Percentiles rank a stretch among this genome's conserved stretches.
phyloP scores from a whole-genome alignment of 1,284 basidiomycete species.

The Boletus calvinii region DNA sequence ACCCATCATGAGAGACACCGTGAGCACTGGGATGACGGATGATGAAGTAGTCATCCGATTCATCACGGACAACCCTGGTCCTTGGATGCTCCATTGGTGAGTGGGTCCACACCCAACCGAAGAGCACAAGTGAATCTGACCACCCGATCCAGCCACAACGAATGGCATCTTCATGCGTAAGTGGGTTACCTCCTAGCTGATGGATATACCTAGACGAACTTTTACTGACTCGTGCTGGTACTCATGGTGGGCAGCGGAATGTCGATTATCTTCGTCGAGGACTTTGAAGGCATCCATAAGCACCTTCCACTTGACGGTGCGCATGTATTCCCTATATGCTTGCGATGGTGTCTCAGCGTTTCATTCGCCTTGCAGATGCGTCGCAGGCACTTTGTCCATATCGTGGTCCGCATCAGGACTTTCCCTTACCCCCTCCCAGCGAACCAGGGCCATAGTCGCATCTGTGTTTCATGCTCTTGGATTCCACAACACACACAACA shows the following conservation, averaged over 20 bases:
- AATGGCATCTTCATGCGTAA: constrained; percentile 25
- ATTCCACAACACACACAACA: no score
- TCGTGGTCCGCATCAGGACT: constrained; percentile 9
- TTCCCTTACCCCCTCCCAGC: constrained; percentile 12
- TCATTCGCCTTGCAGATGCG: background rate
- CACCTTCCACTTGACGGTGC: constrained; percentile 26
- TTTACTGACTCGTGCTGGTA: background rate
- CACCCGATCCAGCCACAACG: constrained; percentile 27
- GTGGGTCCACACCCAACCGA: background rate
- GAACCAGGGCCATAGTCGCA: constrained; percentile 1
- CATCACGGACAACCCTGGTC: constrained; percentile 32
- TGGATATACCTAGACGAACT: background rate
- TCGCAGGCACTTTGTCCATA: constrained; percentile 12
- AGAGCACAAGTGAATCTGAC: background rate
- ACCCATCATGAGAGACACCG: constrained; percentile 37
- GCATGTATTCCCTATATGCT: constrained; percentile 4
- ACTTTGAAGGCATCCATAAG: constrained; percentile 16
- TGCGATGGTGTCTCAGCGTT: background rate
- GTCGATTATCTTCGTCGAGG: constrained; percentile 37
- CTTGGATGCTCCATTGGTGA: constrained; percentile 30
- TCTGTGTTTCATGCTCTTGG: background rate
- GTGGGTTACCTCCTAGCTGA: background rate
- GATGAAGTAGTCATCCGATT: constrained; percentile 42
- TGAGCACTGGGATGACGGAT: constrained; percentile 28
- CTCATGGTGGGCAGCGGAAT: constrained; percentile 26